Conservation (phyloP, 2,329 filamentous ascomycete genomes). For the Cladophialophora carrionii region DNA sequence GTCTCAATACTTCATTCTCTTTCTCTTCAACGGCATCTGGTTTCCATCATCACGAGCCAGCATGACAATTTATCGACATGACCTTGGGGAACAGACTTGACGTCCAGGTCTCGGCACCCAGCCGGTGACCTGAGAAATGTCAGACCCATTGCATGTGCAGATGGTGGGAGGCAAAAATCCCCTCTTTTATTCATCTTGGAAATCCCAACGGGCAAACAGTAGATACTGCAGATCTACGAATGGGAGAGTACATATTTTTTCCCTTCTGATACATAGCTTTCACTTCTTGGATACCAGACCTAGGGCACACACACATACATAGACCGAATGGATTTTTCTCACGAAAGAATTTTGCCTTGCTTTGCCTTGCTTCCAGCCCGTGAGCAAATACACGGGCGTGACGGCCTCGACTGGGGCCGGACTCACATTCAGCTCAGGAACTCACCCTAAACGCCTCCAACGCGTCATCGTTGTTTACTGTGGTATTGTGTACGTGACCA, state of each 20-base stretch:
- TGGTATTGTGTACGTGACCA: too few species aligned
- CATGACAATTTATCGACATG: constrained; percentile 24
- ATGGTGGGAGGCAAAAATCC: constrained; percentile 29
- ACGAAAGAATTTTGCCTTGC: too few species aligned
- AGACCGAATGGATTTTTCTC: constrained; percentile 7
- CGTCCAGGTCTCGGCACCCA: neutral
- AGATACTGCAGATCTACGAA: constrained; percentile 15
- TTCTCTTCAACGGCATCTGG: constrained; percentile 2
- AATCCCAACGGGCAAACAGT: constrained; percentile 4
- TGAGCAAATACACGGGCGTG: too few species aligned
- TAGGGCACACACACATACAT: constrained; percentile 9
- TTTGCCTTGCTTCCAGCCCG: too few species aligned
- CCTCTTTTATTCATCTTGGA: constrained; percentile 12
- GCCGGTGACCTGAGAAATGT: neutral
- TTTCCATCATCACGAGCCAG: constrained; percentile 1
- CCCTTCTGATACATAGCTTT: constrained; percentile 6
- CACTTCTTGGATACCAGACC: constrained; percentile 23
- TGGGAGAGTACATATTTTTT: constrained; percentile 6
- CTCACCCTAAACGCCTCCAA: too few species aligned
- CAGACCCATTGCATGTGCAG: constrained; percentile 31
- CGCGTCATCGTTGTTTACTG: too few species aligned
- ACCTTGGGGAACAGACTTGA: constrained; percentile 10
- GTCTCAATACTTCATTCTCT: constrained; percentile 1
- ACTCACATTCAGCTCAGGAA: too few species aligned
- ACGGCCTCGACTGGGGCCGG: too few species aligned